Base-by-base conservation (phyloP, 2,329 filamentous ascomycete species). In the Exophiala dermatitidis region DNA sequence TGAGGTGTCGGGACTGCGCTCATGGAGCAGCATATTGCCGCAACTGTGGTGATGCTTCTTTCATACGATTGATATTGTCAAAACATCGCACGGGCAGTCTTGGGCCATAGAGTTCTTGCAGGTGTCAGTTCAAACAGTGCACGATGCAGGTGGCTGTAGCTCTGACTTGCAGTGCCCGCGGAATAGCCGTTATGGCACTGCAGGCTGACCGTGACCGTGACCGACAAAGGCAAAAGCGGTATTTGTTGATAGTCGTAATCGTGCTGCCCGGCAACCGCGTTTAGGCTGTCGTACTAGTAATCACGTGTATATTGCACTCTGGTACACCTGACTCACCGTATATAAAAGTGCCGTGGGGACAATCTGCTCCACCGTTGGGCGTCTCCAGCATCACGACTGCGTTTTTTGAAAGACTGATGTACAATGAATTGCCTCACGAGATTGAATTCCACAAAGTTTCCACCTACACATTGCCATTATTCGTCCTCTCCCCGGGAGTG, bases 1-100 rank as follows among this genome's bases (percentile, higher is more conserved):
- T n/a, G 58, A 60, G 37, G 52, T 53, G 48, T 58, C 55, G n/a
- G 54, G 55, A 48, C 55, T 60, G 50, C 53, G 50, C 28, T 60
- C 58, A 45, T 60, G 58, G 40, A 60, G 55, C 55, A 60, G 55
- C 58, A 60, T 60, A 9, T 32, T 50, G 57, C 57, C 53, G 54
- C 57, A 26, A 31, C 38, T 36, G 7, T 30, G 36, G 33, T 10
- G 48, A 33, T 10, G n/a, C 26, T 44, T 47, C 26, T 55, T 36
- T 53, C 53, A 53, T 51, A 41, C 40, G 50, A 46, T 41, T 26
- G 38, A 41, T 41, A 41, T 26, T 41, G 38, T 41, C 38, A 41
- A 41, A 41, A 41, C 38, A 41, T 41, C 12, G 28, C 38, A 41
- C 38, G 7, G 10, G 33, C 33, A 34, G 10, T 10, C 6, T 6